These are phyloP conservation scores for Nigrograna mackinnonii DNA, from an alignment of 2,329 filamentous ascomycete genomes.

Conservation along the genomic window DNA sequence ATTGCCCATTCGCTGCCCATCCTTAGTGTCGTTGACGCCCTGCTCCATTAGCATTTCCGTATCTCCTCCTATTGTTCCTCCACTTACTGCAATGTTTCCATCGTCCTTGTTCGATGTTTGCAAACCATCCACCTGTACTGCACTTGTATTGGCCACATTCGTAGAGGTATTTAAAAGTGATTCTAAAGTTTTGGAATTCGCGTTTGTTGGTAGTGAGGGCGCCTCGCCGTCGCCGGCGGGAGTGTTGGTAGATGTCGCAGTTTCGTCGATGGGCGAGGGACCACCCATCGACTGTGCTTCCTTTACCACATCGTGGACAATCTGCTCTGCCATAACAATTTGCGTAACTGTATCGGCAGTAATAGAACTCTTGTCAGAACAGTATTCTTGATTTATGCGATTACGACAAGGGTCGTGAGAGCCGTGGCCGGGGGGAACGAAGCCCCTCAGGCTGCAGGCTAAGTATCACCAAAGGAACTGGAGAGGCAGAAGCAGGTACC, in stretches of 20 bases:
- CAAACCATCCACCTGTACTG: constrained; percentile 17
- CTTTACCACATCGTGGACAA: constrained; percentile 72
- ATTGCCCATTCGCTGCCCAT: too few relatives aligned
- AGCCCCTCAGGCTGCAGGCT: too few relatives aligned
- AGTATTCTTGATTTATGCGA: constrained; percentile 25
- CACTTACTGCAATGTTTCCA: not conserved
- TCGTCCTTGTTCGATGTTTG: constrained; percentile 18
- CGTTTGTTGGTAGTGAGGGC: constrained; percentile 39
- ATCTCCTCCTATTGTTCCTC: not conserved
- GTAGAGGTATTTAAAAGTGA: constrained; percentile 42
- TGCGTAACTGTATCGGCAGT: constrained; percentile 49
- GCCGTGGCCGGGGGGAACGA: too few relatives aligned
- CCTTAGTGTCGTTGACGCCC: not conserved
- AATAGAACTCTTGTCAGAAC: constrained; percentile 36
- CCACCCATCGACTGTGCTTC: constrained; percentile 69
- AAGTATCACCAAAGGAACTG: constrained; percentile 25
- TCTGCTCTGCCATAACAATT: constrained; percentile 75
- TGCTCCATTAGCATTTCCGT: not conserved
- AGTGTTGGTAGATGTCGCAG: constrained; percentile 63
- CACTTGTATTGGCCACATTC: constrained; percentile 24
- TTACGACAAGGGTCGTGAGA: constrained; percentile 10
- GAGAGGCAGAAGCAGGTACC: constrained; percentile 41
- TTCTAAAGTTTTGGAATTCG: constrained; percentile 27
- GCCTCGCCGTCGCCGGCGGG: constrained; percentile 55
- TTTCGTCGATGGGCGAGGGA: constrained; percentile 66